A percentile compares a stretch with the other conserved stretches of the same genome.
Evolutionary conservation across 345 rosid species (phyloP).

Genomic region (Nephelium lappaceum): DNA sequence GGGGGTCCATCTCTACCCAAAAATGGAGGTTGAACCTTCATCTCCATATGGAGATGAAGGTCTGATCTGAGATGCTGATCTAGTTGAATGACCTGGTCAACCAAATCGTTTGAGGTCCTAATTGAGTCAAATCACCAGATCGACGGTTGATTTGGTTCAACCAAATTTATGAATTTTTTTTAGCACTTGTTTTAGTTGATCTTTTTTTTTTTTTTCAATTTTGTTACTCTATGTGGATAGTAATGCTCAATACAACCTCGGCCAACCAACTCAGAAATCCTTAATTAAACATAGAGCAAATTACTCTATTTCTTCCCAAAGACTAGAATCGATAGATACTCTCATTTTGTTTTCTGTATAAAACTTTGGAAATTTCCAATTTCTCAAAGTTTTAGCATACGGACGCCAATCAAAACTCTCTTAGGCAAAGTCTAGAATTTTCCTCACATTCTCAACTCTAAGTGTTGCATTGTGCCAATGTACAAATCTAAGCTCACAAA

Average conservation of each 20-base stretch:
- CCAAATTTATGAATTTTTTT: no score
- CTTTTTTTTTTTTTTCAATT: no score
- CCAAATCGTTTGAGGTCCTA: no score
- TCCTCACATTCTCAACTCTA: conserved; percentile 20
- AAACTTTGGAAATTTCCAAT: not conserved
- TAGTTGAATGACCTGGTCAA: no score
- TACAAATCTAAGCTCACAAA: conserved; percentile 37
- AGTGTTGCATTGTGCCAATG: conserved; percentile 32
- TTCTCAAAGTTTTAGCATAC: conserved; percentile 1
- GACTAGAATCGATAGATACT: not conserved
- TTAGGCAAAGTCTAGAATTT: conserved; percentile 28
- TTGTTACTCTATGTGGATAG: conserved; percentile 20
- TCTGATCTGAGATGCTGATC: no score
- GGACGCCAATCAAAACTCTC: conserved; percentile 35
- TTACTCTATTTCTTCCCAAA: conserved; percentile 6
- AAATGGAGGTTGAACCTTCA: no score
- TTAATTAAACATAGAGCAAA: conserved; percentile 7
- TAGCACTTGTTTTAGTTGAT: no score
- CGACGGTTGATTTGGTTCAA: no score
- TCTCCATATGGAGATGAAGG: no score
- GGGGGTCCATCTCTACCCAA: no score
- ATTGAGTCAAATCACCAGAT: no score
- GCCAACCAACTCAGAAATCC: conserved; percentile 14
- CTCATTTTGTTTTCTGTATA: not conserved
- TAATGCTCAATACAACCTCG: not conserved